Base-by-base conservation (phyloP, 148 eudicot genomes). In the Chenopodium album region DNA sequence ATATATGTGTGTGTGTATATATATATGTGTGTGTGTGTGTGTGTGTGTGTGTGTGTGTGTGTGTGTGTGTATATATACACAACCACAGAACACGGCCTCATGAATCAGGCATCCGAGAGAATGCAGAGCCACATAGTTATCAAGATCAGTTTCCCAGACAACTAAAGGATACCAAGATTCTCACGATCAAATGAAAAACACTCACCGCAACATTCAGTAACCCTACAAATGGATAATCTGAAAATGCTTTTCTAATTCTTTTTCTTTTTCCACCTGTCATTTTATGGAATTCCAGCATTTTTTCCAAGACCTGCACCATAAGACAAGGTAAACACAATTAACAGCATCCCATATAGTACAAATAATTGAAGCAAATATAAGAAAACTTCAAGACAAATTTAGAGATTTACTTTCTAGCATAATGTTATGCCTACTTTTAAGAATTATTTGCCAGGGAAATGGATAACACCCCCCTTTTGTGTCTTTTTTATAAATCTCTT, bases 151-250 rank as follows among this genome's bases (percentile, higher is more conserved):
- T 47, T 0, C 76, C 7, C 31, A 59, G 63, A 59, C 19, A 71
- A 71, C 48, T 20, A n/a, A 67, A 32, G 12, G n/a, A 1, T 46
- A 23, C 2, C 59, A 79, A 75, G 13, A 16, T 29, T 56, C 19
- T 17, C 37, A 76, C 46, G 50, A 66, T 28, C 23, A 52, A 85
- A 56, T 23, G 69, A 0, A 71, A 84, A 68, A 41, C 71, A 94
- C 99, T 91, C 86, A 96, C 99, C 86, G 97, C 98, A 77, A 94
- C 91, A 87, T 92, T 86, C 67, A 94, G 88, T 87, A 96, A 89
- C 81, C 94, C 98, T 85, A 80, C 64, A 79, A 84, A 82, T 7
- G 95, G 97, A 82, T 87, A 79, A 29, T 83, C 60, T 54, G 89
- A 74, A 68, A 91, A 88, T 52, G 88, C 72, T 17, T 66, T 64